phyloP scores from a whole-genome alignment of 768 basidiomycete species.

The Mycena vitilis region DNA sequence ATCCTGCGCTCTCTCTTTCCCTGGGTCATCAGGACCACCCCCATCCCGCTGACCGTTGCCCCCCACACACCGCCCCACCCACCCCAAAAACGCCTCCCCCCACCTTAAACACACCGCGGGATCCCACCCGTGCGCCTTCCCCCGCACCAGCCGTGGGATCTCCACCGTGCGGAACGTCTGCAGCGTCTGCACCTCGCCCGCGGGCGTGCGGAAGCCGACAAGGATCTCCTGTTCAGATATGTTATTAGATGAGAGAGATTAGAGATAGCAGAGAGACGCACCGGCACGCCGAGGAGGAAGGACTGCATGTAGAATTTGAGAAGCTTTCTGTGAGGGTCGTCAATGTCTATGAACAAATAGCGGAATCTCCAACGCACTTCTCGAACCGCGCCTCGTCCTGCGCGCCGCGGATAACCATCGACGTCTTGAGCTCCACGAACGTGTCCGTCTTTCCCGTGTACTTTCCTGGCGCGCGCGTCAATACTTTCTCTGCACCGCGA shows the following conservation, averaged over 20 bases:
- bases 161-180: conserved; percentile 84
- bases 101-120: conserved; percentile 79
- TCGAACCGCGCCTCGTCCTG: conserved; percentile 83
- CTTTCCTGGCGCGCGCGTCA: conserved; percentile 54
- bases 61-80: conserved; percentile 49
- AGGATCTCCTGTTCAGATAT: conserved; percentile 70
- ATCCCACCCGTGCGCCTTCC: conserved; percentile 82
- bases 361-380: conserved; percentile 61
- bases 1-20: too few species aligned
- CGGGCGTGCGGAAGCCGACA: conserved; percentile 87
- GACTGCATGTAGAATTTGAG: conserved; percentile 94
- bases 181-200: conserved; percentile 72
- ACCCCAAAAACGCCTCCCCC: conserved; percentile 72
- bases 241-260: background rate
- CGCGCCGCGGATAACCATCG: conserved; percentile 70
- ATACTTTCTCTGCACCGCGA: background rate
- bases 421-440: conserved; percentile 91
- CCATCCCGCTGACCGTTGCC: too few species aligned
- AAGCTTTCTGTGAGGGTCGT: conserved; percentile 69
- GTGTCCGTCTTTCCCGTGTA: conserved; percentile 72
- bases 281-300: conserved; percentile 91
- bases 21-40: too few species aligned
- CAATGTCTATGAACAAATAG: background rate
- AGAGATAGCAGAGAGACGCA: conserved; percentile 47
- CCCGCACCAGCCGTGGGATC: conserved; percentile 81